phyloP scores from a whole-genome alignment of 2,329 filamentous ascomycete genomes.

The Curvularia lunata region DNA sequence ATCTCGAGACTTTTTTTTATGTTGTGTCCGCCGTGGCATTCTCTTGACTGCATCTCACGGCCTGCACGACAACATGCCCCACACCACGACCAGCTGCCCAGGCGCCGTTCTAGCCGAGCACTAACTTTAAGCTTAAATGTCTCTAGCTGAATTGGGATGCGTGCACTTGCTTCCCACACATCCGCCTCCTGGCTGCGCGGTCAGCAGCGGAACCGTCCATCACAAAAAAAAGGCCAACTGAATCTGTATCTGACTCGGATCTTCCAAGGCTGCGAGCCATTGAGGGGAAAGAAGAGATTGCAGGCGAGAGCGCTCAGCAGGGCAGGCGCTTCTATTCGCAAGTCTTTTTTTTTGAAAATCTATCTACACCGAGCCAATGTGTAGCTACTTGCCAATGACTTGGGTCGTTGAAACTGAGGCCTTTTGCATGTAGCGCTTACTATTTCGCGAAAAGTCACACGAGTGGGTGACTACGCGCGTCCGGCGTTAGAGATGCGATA shows the following conservation, averaged over 20 bases:
- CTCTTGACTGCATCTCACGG: slow-evolving; percentile 1
- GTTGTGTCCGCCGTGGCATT: slow-evolving; percentile 2
- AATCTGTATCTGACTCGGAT: neutral
- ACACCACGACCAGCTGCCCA: slow-evolving; percentile 11
- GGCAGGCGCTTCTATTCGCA: slow-evolving; percentile 2
- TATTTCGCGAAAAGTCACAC: neutral
- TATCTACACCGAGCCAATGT: slow-evolving; percentile 13
- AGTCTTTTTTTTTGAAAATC: slow-evolving; percentile 8
- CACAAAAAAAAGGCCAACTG: neutral
- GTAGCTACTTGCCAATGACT: slow-evolving; percentile 3
- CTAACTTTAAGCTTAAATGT: slow-evolving; percentile 30
- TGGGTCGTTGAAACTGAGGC: neutral
- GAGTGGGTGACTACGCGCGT: neutral
- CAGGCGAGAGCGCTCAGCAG: neutral
- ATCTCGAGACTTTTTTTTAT: neutral
- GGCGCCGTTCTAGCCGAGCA: slow-evolving; percentile 16
- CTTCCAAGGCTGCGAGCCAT: neutral
- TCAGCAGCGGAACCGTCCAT: neutral
- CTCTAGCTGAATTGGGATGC: slow-evolving; percentile 13
- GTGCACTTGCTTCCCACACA: neutral
- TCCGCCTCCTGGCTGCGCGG: neutral
- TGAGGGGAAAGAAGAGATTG: neutral
- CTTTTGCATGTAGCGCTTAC: slow-evolving; percentile 1
- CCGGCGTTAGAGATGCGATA: neutral
- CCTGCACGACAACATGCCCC: slow-evolving; percentile 12